phyloP scores from a whole-genome alignment of 352 stramenopile genomes.

The Phytopythium helicoides region DNA sequence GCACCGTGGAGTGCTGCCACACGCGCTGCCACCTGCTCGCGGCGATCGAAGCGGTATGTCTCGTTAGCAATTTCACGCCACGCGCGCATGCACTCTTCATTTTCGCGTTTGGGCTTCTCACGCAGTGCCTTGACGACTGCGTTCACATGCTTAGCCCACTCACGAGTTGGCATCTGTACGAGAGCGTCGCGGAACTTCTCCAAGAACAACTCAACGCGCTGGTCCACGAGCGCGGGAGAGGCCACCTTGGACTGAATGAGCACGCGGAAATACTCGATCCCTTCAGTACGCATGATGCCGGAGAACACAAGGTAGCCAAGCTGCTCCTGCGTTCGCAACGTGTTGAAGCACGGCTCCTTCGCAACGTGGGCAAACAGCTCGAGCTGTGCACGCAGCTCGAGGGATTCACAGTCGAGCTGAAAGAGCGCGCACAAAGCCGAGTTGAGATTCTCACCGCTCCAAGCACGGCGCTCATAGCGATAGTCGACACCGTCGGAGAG shows the following conservation, averaged over 20 bases:
- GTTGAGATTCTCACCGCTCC: constrained; percentile 74
- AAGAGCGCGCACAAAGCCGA: constrained; percentile 73
- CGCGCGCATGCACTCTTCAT: constrained; percentile 56
- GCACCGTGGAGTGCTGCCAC: constrained; percentile 45
- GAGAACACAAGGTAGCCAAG: constrained; percentile 90
- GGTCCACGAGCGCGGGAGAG: constrained; percentile 57
- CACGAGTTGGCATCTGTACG: constrained; percentile 21
- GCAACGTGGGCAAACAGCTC: constrained; percentile 87
- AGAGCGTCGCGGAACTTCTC: constrained; percentile 37
- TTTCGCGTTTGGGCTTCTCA: constrained; percentile 72
- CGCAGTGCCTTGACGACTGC: constrained; percentile 54
- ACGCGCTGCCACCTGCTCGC: constrained; percentile 41
- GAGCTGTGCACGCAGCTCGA: constrained; percentile 43
- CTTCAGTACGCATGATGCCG: constrained; percentile 35
- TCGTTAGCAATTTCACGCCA: constrained; percentile 68
- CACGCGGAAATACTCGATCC: constrained; percentile 69
- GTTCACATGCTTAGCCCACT: constrained; percentile 56
- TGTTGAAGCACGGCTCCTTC: constrained; percentile 90
- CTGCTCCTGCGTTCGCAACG: constrained; percentile 92
- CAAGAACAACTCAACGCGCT: constrained; percentile 75
- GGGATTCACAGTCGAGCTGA: constrained; percentile 54
- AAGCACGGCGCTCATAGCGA: constrained; percentile 48
- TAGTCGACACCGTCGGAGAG: constrained; percentile 51
- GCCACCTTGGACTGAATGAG: constrained; percentile 82
- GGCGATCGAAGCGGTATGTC: constrained; percentile 69